A percentile compares a stretch with the other conserved stretches of the same genome.
Evolutionary conservation across 2,329 filamentous ascomycete genomes (phyloP).

Genomic region (Aspergillus ibericus): DNA sequence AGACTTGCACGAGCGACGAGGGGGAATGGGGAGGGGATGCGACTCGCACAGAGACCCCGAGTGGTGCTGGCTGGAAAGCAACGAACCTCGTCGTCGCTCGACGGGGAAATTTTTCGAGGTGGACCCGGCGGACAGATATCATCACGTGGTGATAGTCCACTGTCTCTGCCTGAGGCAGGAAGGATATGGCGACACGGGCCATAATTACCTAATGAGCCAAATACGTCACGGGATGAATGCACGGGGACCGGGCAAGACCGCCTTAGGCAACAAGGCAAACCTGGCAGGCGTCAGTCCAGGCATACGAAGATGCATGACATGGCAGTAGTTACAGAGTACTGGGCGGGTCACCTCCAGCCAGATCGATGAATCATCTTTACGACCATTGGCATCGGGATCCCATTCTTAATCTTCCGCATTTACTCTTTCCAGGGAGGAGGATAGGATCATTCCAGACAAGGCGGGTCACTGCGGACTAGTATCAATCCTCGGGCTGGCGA

Average conservation of each 20-base stretch:
- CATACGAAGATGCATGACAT: no score
- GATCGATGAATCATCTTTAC: no score
- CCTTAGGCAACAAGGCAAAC: slow-evolving; percentile 16
- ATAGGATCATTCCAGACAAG: neutral
- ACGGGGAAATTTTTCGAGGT: slow-evolving; percentile 44
- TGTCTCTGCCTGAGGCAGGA: slow-evolving; percentile 20
- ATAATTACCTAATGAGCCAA: neutral
- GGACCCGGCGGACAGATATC: slow-evolving; percentile 37
- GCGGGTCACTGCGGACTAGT: neutral
- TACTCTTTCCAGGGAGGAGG: neutral
- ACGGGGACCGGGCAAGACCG: slow-evolving; percentile 1
- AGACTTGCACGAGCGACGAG: neutral
- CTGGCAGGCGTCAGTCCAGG: neutral
- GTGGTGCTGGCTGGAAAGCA: slow-evolving; percentile 18
- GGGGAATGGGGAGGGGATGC: neutral
- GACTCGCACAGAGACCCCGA: slow-evolving; percentile 20
- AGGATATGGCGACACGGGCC: neutral
- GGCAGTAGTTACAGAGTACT: no score
- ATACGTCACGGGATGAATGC: slow-evolving; percentile 9
- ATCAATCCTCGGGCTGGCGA: neutral
- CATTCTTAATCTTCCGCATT: neutral
- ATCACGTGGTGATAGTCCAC: slow-evolving; percentile 42
- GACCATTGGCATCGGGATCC: neutral
- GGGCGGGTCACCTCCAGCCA: no score
- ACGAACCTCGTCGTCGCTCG: slow-evolving; percentile 23